Conservation (phyloP, 352 stramenopile species). For the Globisporangium cylindrosporum region DNA sequence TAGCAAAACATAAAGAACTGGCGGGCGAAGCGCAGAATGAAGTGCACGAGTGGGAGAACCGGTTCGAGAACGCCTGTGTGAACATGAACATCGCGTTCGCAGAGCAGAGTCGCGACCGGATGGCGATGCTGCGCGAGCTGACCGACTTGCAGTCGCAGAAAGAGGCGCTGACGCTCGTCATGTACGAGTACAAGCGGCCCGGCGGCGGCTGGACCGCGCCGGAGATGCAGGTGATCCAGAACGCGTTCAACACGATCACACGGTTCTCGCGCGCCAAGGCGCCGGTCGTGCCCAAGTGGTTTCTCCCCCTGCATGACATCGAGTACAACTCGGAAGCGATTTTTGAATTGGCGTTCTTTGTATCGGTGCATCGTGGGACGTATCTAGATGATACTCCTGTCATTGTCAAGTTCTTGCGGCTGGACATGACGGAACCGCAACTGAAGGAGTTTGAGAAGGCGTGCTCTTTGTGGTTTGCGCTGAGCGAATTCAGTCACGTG, state of each 20-base stretch:
- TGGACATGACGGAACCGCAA: neutral
- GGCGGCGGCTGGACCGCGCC: neutral
- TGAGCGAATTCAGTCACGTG: neutral
- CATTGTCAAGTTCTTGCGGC: neutral
- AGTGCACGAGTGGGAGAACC: constrained; percentile 8
- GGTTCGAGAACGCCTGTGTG: constrained; percentile 13
- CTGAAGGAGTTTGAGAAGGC: neutral
- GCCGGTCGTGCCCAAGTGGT: constrained; percentile 5
- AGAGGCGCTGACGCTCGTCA: constrained; percentile 12
- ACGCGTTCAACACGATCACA: constrained; percentile 20
- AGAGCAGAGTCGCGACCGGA: constrained; percentile 12
- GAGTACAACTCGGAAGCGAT: neutral
- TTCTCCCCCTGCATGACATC: constrained; percentile 11
- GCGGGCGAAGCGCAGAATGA: constrained; percentile 3
- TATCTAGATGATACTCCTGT: neutral
- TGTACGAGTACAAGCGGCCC: constrained; percentile 18
- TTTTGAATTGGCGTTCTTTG: neutral
- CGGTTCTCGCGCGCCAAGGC: constrained; percentile 15
- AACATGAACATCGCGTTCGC: constrained; percentile 4
- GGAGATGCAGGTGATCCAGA: constrained; percentile 9
- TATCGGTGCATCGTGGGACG: neutral
- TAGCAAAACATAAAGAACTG: neutral
- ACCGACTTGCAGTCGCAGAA: constrained; percentile 3
- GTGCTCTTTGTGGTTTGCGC: neutral
- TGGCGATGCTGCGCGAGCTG: constrained; percentile 13